Evolutionary conservation across 1,284 basidiomycete genomes (phyloP), one percentile per base, ranked within the genome.

Genomic region (Cryptococcus depauperatus): DNA sequence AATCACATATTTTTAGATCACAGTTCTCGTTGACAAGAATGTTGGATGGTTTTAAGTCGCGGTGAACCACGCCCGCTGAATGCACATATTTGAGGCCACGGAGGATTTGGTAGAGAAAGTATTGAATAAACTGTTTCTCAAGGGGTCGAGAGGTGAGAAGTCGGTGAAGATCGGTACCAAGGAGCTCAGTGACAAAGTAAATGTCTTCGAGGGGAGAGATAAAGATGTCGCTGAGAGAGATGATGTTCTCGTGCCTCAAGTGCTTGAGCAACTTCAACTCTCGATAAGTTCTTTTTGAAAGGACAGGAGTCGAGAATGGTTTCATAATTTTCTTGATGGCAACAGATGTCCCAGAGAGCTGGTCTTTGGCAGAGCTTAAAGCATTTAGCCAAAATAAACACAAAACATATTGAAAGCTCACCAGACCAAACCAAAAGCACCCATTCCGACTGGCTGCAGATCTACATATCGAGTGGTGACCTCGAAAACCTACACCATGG

Each of bases 321-420:
- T 93, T 93, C 90, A 92, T 93, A 74, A 96, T 95, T 81, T 95
- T 96, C 79, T 96, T 96, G 75, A 96, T 91, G 60, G 91, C 95
- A 47, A 96, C 92, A 22, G 89, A 88, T 27, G 89, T 83, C 44
- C 82, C 85, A 6, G 91, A 95, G 43, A 98, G 79, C 73, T 97
- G 91, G 71, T 98, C 95, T 72, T 95, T 97, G 37, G 93, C 91
- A 16, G 93, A 97, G 68, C 91, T 91, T n/a, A n/a, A n/a, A n/a
- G 58, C 35, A 29, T 28, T 5, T 11, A 35, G 34, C 30, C 30
- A 13, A 22, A 25, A 16, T 18, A 28, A 28, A 21, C 29, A 38
- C 19, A 34, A 22, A 28, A 33, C 29, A 35, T 16, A 40, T 27
- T 6, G 16, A 23, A 11, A 28, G 72, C 81, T 55, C 61, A 91